These are phyloP conservation scores for Tylopilus intermedius DNA, from an alignment of 768 basidiomycete genomes.

Conservation along the genomic window DNA sequence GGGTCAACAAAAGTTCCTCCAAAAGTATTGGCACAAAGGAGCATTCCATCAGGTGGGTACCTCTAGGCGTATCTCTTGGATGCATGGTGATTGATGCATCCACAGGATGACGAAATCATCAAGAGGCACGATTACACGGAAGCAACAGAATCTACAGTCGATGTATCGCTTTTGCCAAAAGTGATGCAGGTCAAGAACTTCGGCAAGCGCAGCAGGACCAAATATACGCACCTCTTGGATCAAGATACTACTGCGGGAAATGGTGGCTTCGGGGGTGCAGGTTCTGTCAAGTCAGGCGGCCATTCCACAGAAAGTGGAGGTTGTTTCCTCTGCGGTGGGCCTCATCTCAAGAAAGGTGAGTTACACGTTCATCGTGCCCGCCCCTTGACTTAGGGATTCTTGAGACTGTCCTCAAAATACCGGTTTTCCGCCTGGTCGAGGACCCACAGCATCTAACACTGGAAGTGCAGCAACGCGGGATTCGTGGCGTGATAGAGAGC, in stretches of 20 bases:
- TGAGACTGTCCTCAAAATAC: conserved; percentile 52
- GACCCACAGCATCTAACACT: conserved; percentile 26
- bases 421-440: conserved; percentile 31
- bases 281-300: conserved; percentile 52
- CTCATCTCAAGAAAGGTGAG: conserved; percentile 86
- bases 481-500: conserved; percentile 35
- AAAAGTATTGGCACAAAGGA: conserved; percentile 99
- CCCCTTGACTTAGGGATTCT: conserved; percentile 7
- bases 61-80: not conserved
- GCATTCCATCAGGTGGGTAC: conserved; percentile 88
- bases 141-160: conserved; percentile 82
- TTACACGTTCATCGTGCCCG: not conserved
- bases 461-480: conserved; percentile 30
- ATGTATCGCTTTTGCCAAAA: conserved; percentile 83
- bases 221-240: conserved; percentile 94
- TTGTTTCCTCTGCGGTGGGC: conserved; percentile 92
- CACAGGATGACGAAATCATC: conserved; percentile 84
- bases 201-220: conserved; percentile 85
- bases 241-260: conserved; percentile 76
- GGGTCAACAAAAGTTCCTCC: conserved; percentile 86
- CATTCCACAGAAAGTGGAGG: conserved; percentile 55
- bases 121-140: conserved; percentile 81
- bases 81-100: conserved; percentile 17
- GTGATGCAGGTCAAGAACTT: conserved; percentile 98
- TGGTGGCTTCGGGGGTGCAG: conserved; percentile 64